Base-by-base conservation (phyloP, 1,139 yeast species). In the Kodamaea anthophila region DNA sequence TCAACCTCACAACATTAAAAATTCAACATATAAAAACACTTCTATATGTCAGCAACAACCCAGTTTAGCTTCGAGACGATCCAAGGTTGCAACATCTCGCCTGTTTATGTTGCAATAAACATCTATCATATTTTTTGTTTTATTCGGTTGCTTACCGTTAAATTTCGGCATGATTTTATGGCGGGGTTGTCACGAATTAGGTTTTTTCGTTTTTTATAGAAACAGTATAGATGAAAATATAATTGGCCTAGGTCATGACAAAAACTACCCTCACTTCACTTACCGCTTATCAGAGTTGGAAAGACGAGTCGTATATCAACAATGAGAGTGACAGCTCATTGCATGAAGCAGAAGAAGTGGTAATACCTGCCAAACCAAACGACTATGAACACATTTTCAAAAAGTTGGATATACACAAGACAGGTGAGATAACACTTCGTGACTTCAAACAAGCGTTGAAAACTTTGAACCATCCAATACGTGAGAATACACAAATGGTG, bases 401-500 rank as follows among this genome's bases (percentile, higher is more conserved):
- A 16, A 56, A 64, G 35, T 60, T 80, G 21, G 87, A 80, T 49
- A 51, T 68, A 5, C 52, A 66, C 25, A 54, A 65, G 20, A 60
- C 60, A 14, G 88, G 91, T 0, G 65, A 65, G 36, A 65, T 81
- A 15, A 72, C 80, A 4, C 55, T 73, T 9, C 56, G 60, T 21
- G 78, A 77, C 31, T 70, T 81, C 43, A 63, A 63, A 32, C 46
- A 57, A 34, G 86, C 87, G 1, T 61, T 79, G 35, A 58, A 62
- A 31, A 44, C 58, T 13, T 54, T 72, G 20, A 65, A 74, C 31
- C 87, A 81, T 50, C 91, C 94, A 2, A 62, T 85, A 19, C 74
- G 76, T 34, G 68, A 76, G 36, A 74, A 79, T 22, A 76, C 76
- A 5, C 77, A 69, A 31, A 73, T 85, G 18, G 69, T 83, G 13